phyloP scores from a whole-genome alignment of 1,139 yeast genomes.

The Lodderomyces oxycetoniae region DNA sequence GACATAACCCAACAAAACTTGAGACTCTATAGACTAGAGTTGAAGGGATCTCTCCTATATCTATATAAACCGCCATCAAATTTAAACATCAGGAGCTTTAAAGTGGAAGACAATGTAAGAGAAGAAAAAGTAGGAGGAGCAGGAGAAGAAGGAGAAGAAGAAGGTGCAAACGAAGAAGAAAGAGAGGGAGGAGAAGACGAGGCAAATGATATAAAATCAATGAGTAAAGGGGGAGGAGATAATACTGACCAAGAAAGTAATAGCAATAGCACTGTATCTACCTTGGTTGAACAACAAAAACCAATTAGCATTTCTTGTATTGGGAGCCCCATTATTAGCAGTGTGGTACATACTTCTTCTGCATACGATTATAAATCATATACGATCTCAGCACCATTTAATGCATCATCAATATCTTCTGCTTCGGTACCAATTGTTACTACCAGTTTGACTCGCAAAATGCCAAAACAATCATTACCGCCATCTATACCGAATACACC shows the following conservation, averaged over 20 bases:
- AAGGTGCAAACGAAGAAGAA: too few species aligned
- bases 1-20: conserved; percentile 38
- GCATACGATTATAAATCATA: too few species aligned
- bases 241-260: too few species aligned
- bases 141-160: too few species aligned
- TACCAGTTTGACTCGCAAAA: not conserved
- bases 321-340: conserved; percentile 2
- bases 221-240: too few species aligned
- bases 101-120: conserved; percentile 13
- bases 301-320: not conserved
- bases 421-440: conserved; percentile 3
- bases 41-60: conserved; percentile 58
- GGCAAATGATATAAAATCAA: too few species aligned
- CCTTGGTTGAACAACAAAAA: conserved; percentile 1
- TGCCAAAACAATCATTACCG: not conserved
- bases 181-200: too few species aligned
- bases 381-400: too few species aligned
- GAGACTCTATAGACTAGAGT: conserved; percentile 55
- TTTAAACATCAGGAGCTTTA: conserved; percentile 45
- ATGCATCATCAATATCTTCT: not conserved
- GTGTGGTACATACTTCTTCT: too few species aligned
- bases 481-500: conserved; percentile 1
- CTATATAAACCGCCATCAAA: conserved; percentile 53
- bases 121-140: too few species aligned
- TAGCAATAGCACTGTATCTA: too few species aligned